These are phyloP conservation scores for Pharus latifolius DNA, from an alignment of 176 grass and related monocot species.

Conservation along the genomic window DNA sequence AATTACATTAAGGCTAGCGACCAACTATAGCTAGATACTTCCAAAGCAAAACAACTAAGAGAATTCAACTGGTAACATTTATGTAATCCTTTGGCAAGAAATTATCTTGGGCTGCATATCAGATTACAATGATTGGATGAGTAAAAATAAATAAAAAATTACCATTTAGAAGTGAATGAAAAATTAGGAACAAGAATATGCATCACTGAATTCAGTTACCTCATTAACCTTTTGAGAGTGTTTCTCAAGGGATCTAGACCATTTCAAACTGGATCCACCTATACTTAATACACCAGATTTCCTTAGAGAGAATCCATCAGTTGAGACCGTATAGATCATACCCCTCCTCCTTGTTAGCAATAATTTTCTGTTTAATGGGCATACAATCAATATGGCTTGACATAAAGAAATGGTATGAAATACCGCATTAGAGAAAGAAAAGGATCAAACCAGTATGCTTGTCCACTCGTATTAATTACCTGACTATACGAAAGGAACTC, in stretches of 20 bases:
- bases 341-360: conserved; percentile 67
- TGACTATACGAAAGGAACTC: conserved; percentile 45
- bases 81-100: not conserved
- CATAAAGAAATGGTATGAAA: conserved; percentile 15
- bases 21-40: not conserved
- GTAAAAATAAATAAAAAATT: not conserved
- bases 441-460: not conserved
- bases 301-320: conserved; percentile 71
- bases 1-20: not conserved
- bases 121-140: not conserved
- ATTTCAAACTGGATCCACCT: conserved; percentile 73
- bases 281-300: conserved; percentile 60
- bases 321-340: conserved; percentile 67
- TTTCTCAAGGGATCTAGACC: conserved; percentile 86
- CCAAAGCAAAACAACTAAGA: not conserved
- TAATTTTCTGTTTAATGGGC: conserved; percentile 38
- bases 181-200: not conserved
- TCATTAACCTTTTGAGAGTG: conserved; percentile 57
- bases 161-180: not conserved
- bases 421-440: not conserved
- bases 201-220: conserved; percentile 28
- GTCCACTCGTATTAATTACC: conserved; percentile 27
- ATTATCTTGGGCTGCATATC: not conserved
- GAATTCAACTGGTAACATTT: not conserved
- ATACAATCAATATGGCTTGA: conserved; percentile 12